Conservation (phyloP, 1,284 basidiomycete genomes). For the Rhodotorula sp. region DNA sequence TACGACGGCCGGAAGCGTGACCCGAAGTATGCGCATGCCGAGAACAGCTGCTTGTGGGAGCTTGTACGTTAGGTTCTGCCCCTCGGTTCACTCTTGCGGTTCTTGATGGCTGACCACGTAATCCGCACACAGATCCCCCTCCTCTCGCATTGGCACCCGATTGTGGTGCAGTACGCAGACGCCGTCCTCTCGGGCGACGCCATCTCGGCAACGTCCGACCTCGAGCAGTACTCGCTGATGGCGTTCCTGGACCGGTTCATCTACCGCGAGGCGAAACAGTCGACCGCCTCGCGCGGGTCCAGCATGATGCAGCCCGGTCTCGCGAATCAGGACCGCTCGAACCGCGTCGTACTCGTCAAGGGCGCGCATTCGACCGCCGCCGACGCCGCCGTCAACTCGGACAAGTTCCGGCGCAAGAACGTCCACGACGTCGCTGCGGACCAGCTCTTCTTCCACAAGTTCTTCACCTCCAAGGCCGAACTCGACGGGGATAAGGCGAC, state of each 20-base stretch:
- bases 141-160: conserved; percentile 84
- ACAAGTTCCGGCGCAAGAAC: conserved; percentile 70
- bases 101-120: neutral
- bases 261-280: conserved; percentile 93
- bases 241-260: conserved; percentile 88
- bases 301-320: conserved; percentile 96
- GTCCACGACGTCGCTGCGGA: conserved; percentile 79
- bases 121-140: conserved; percentile 63
- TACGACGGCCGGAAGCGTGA: conserved; percentile 91
- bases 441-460: conserved; percentile 64
- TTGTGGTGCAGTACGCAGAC: conserved; percentile 78
- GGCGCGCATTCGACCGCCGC: conserved; percentile 53
- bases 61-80: conserved; percentile 58
- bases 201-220: conserved; percentile 78
- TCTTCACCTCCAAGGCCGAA: conserved; percentile 48
- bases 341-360: conserved; percentile 65
- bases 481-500: conserved; percentile 39
- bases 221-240: conserved; percentile 86
- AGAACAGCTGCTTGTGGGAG: conserved; percentile 81
- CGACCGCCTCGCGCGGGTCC: conserved; percentile 64
- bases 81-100: neutral
- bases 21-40: conserved; percentile 81
- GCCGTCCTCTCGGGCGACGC: conserved; percentile 68
- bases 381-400: conserved; percentile 68
- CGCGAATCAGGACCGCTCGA: conserved; percentile 58